Conservation (phyloP, 805 yeast genomes). For the Saccharomyces mikatae region DNA sequence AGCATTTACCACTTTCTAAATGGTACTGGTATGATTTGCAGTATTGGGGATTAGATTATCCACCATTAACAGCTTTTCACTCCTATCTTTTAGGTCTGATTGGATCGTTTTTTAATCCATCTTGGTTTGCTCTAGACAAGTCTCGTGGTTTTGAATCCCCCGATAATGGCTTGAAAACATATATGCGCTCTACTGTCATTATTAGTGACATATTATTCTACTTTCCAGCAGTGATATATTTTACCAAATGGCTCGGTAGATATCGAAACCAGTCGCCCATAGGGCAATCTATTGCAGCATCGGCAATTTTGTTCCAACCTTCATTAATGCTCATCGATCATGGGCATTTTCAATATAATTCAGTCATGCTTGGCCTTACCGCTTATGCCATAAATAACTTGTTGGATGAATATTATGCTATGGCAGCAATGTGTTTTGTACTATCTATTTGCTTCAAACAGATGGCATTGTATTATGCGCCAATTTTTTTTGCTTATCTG, state of each 20-base stretch:
- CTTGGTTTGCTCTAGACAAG: constrained; percentile 66
- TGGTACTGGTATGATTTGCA: constrained; percentile 89
- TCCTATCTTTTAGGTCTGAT: constrained; percentile 71
- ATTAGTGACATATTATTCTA: constrained; percentile 66
- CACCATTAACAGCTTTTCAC: constrained; percentile 93
- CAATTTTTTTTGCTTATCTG: constrained; percentile 75
- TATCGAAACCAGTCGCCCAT: constrained; percentile 50
- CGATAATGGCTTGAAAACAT: constrained; percentile 53
- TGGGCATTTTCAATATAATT: constrained; percentile 94
- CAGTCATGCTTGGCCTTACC: constrained; percentile 87
- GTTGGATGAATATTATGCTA: constrained; percentile 50
- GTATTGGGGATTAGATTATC: constrained; percentile 97
- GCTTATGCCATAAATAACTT: constrained; percentile 60
- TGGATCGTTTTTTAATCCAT: constrained; percentile 53
- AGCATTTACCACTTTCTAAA: constrained; percentile 54
- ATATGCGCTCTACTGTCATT: constrained; percentile 75
- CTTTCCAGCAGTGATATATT: constrained; percentile 71
- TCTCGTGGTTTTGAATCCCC: constrained; percentile 71
- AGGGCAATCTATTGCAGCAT: constrained; percentile 68
- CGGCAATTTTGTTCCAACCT: constrained; percentile 80
- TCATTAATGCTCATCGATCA: constrained; percentile 79
- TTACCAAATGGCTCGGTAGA: constrained; percentile 64
- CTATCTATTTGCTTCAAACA: constrained; percentile 80
- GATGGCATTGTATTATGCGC: constrained; percentile 91
- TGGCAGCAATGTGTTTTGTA: constrained; percentile 73